Evolutionary conservation across 768 basidiomycete genomes (phyloP), one percentile per base, ranked within the genome.

Genomic region (Russula lepida): DNA sequence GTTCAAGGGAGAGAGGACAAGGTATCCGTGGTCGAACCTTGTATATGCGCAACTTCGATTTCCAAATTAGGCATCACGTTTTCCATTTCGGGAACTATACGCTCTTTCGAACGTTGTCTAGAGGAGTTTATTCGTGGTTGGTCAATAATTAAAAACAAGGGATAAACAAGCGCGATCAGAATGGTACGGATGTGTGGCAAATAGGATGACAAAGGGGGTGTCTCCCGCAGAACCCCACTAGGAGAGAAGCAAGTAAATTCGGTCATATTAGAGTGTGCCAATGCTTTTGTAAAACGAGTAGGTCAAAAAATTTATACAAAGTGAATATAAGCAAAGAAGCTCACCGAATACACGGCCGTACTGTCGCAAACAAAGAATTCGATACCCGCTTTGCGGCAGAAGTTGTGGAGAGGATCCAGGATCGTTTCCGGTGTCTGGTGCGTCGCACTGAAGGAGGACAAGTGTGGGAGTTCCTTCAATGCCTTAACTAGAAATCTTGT

Each of bases 261-360:
- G 30, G 41, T 62, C 46, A 62, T 19, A 62, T 63, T 4, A 63
- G 37, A 35, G 37, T 58, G n/a, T 28, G 46, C 62, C 62, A 63
- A 7, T 30, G 62, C 62, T 63, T 63, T 35, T 17, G 43, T 30
- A 35, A 32, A 47, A 50, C 48, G 54, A 46, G 19, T 28, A n/a
- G n/a, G 17, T 49, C 46, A 39, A 9, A 19, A 4, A 15, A 1
- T 28, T 32, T 44, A 23, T 39, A 50, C 19, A 46, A 28, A 19
- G 27, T 3, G 19, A 21, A 39, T 2, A 15, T 17, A 53, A 19
- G 19, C 1, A 2, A n/a, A 33, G 25, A 44, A 19, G 60, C 62
- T 43, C 46, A 63, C 62, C 56, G 62, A 63, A 30, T 43, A 63
- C 9, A 49, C 30, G 12, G 57, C 62, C 5, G 19, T 44, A 25